Conservation (phyloP, 768 basidiomycete species). For the Serendipita indica region DNA sequence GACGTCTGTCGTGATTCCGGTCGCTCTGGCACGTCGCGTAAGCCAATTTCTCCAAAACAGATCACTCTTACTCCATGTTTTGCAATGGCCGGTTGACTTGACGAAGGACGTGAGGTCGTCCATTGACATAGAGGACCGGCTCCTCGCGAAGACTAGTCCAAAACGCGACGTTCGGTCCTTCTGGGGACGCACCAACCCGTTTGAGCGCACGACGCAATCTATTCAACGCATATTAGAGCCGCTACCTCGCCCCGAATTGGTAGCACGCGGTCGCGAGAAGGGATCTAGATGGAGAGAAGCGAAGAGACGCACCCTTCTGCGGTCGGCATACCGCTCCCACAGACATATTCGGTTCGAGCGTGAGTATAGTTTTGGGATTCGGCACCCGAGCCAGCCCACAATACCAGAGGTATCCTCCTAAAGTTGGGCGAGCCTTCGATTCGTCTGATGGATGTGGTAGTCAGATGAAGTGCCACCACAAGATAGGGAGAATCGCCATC, state of each 20-base stretch:
- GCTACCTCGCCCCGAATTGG: neutral
- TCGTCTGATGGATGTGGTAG: constrained; percentile 27
- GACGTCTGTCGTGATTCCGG: constrained; percentile 77
- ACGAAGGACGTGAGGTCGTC: constrained; percentile 80
- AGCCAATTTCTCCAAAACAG: neutral
- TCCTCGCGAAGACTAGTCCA: constrained; percentile 99
- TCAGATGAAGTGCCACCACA: constrained; percentile 3
- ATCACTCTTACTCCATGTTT: constrained; percentile 69
- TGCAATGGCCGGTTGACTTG: constrained; percentile 75
- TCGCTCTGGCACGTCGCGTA: constrained; percentile 41
- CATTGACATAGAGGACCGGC: constrained; percentile 81
- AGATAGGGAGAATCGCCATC: too few relatives aligned
- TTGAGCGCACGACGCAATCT: constrained; percentile 66
- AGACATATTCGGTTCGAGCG: constrained; percentile 15
- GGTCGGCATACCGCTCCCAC: constrained; percentile 82
- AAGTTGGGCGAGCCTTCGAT: constrained; percentile 94
- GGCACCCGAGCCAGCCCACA: constrained; percentile 2
- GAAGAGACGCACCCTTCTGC: constrained; percentile 50
- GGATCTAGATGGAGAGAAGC: neutral
- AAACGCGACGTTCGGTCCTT: constrained; percentile 58
- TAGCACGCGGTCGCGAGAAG: neutral
- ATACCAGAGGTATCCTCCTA: constrained; percentile 56
- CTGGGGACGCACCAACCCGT: constrained; percentile 65
- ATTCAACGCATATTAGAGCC: neutral
- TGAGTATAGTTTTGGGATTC: constrained; percentile 1